Base-by-base conservation (phyloP, 345 rosid species). In the Gossypium australe region DNA sequence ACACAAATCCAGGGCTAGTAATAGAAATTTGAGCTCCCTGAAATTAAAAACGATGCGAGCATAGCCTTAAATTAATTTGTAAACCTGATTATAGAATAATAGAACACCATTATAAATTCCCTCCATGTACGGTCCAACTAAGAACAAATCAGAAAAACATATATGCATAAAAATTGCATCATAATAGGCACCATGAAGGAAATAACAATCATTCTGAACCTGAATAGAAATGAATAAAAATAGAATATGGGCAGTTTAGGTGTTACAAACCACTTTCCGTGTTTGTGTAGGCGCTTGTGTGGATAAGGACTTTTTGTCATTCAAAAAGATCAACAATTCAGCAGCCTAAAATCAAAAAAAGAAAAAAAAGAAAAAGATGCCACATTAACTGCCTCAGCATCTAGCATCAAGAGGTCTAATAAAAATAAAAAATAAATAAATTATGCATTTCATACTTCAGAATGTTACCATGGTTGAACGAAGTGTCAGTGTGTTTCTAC, bases 1-100 rank as follows among this genome's bases (percentile, higher is more conserved):
- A 88, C 38, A 95, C 86, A 82, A 93, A 82, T 68, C 99, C 99
- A 67, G 99, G 99, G 80, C 97, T 95, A 8, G 85, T 84, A 82
- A 95, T 81, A 12, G 92, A 71, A 27, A 93, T 83, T 78, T 87
- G 83, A 34, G 91, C 85, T 38, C 90, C 93, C 98, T 95, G 86
- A 82, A 87, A 87, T 59, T 53, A 66, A 52, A 49, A 51, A 81
- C 49, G 7, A 73, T 29, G 52, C 58, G 27, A 63, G 74, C 76
- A 76, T n/a, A 45, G 24, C 29, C 45, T 81, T 69, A 74, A 77
- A 56, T 44, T 47, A 52, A 17, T 65, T 16, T 70, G 61, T 52
- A 41, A 10, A 4, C 57, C 17, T 27, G 64, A 11, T 52, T 34
- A 10, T 8, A 68, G 27, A 55, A 55, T 67, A 63, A 75, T 72